phyloP scores from a whole-genome alignment of 1,284 basidiomycete species.

The Uromyces viciae-fabae region DNA sequence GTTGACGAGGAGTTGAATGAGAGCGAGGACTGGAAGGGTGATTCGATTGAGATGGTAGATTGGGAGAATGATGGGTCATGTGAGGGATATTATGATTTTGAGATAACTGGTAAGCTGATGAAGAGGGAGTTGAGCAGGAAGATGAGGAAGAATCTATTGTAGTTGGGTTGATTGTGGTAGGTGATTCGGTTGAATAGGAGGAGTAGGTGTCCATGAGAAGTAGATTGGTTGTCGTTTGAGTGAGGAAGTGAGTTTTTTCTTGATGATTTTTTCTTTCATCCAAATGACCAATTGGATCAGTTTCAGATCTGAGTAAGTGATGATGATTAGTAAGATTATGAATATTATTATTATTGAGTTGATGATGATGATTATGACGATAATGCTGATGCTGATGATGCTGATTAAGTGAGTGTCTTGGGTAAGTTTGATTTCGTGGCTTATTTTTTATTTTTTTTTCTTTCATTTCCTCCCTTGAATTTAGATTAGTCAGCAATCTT shows the following conservation, averaged over 20 bases:
- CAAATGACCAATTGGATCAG: too few species aligned
- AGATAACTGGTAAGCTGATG: not conserved
- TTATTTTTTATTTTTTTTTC: too few species aligned
- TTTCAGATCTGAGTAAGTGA: not conserved
- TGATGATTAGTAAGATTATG: slow-evolving; percentile 20
- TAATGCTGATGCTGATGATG: slow-evolving; percentile 4
- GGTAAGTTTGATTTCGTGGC: not conserved
- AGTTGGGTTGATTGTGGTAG: not conserved
- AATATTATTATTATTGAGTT: not conserved
- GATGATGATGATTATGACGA: not conserved
- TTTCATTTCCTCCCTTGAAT: too few species aligned
- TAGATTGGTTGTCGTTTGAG: not conserved
- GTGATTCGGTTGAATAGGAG: slow-evolving; percentile 11
- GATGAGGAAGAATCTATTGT: slow-evolving; percentile 7
- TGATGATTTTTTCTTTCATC: not conserved
- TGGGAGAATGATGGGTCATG: slow-evolving; percentile 1
- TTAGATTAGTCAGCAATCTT: too few species aligned
- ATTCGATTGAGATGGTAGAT: not conserved
- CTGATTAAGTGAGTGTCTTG: not conserved
- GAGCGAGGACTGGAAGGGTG: not conserved
- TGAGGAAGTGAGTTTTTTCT: not conserved
- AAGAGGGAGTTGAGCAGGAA: not conserved
- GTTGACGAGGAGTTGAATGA: slow-evolving; percentile 47
- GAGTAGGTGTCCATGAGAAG: slow-evolving; percentile 12
- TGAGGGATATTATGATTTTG: not conserved